Base-by-base conservation (phyloP, 140 eudicot genomes). In the Cichorium intybus region DNA sequence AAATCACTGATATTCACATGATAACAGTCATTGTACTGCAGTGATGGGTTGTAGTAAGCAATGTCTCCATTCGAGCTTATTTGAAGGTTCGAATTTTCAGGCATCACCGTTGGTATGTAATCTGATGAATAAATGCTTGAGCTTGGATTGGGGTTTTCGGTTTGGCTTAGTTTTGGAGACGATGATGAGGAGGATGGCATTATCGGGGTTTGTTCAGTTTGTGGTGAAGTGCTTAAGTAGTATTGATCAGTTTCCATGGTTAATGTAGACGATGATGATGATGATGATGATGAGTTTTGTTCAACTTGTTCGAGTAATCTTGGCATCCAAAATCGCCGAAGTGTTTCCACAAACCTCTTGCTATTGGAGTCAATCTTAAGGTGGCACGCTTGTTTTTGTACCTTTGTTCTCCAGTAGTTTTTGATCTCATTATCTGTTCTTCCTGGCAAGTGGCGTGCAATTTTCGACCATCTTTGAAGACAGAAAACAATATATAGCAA, bases 391-490 rank as follows among this genome's bases (percentile, higher is more conserved):
- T 81, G 86, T 72, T 81, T 81, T 27, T 81, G 86, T 20, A 81
- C 82, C 52, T 82, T 41, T 61, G 86, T 81, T 77, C 86, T 81
- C 86, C 86, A 81, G 26, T 81, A 81, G 68, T 81, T 81, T 45
- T 80, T 80, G 46, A 80, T 80, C 57, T 80, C 85, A 15, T 89
- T 89, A 22, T 89, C 97, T 5, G 97, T 89, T 74, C 97, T 79
- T 41, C 97, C 95, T 0, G 97, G 97, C 67, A 89, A 39, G 55
- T 84, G 81, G 20, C 70, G 75, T 16, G 97, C 97, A 29, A 89
- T 89, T 70, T 79, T 86, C 23, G 97, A 86, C 97, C 97, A 89
- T 77, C 97, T 89, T 89, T 71, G 15, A 62, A 33, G 2, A 60
- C 41, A 29, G 18, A 65, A 54, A 1, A 51, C 27, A 48, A 17